Evolutionary conservation across 2,329 filamentous ascomycete species (phyloP).

Genomic region (Xylaria sp.): DNA sequence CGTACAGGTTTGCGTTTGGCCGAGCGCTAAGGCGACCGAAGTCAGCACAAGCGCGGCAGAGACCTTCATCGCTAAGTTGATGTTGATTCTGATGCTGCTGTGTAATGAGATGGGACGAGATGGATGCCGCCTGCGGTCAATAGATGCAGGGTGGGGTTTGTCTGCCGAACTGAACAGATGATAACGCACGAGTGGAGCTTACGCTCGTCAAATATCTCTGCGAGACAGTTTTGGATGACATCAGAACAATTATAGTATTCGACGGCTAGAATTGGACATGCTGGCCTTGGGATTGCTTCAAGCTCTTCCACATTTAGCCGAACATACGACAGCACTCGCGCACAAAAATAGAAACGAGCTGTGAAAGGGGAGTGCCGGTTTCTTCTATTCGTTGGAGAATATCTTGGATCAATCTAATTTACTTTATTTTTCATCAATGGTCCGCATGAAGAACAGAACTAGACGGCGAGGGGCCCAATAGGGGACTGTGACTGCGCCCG

Average conservation of each 20-base stretch:
- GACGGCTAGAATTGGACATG: constrained; percentile 13
- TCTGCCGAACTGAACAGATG: constrained; percentile 25
- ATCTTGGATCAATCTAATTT: constrained; percentile 25
- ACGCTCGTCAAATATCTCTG: constrained; percentile 22
- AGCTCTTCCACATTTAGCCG: constrained; percentile 31
- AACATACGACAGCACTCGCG: constrained; percentile 15
- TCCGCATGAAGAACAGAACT: neutral
- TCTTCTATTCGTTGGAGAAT: constrained; percentile 23
- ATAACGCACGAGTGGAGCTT: constrained; percentile 23
- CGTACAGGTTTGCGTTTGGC: constrained; percentile 51
- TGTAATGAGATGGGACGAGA: neutral
- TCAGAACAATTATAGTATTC: constrained; percentile 37
- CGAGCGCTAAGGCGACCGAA: constrained; percentile 39
- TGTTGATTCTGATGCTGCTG: neutral
- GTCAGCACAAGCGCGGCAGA: constrained; percentile 41
- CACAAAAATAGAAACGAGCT: constrained; percentile 29
- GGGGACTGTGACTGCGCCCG: neutral
- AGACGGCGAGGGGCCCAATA: too few relatives aligned
- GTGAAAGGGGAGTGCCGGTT: neutral
- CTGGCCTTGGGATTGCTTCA: constrained; percentile 16
- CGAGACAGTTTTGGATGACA: constrained; percentile 22
- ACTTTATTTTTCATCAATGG: neutral
- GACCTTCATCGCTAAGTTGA: constrained; percentile 40
- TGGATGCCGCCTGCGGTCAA: constrained; percentile 11
- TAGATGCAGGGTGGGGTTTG: neutral